phyloP scores from a whole-genome alignment of 73 alveolate genomes.

The Tetrahymena borealis region DNA sequence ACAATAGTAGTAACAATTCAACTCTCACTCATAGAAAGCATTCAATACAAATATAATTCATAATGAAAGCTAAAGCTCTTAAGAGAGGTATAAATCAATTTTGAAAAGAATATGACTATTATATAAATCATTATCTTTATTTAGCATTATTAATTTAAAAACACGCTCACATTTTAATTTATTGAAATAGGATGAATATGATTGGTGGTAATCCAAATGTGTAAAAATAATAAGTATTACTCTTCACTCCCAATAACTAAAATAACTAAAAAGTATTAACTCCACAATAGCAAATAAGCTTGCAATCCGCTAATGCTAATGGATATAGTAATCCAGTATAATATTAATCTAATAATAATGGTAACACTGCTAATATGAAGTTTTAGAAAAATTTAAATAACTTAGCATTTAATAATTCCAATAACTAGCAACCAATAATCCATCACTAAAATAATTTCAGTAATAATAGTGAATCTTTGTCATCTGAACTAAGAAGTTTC shows the following conservation, averaged over 20 bases:
- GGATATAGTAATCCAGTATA: not conserved
- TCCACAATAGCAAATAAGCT: not conserved
- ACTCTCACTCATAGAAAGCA: not conserved
- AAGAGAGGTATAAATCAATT: not conserved
- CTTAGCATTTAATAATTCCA: not conserved
- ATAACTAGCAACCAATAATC: not conserved
- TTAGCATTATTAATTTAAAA: too few relatives aligned
- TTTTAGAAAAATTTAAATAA: not conserved
- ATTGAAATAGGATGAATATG: not conserved
- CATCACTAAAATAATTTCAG: not conserved
- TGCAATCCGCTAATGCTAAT: not conserved
- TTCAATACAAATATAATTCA: not conserved
- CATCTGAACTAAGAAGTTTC: not conserved
- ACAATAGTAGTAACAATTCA: not conserved
- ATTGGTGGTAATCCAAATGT: not conserved
- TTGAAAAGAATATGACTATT: not conserved
- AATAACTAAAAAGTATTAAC: not conserved
- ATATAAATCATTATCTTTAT: not conserved
- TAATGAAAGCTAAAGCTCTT: not conserved
- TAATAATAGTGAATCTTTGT: not conserved
- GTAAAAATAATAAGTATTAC: not conserved
- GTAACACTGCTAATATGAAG: not conserved
- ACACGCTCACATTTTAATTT: too few relatives aligned
- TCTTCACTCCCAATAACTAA: not conserved
- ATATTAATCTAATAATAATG: not conserved